Base-by-base conservation (phyloP, 495 filamentous ascomycete genomes). In the Xylaria grammica region DNA sequence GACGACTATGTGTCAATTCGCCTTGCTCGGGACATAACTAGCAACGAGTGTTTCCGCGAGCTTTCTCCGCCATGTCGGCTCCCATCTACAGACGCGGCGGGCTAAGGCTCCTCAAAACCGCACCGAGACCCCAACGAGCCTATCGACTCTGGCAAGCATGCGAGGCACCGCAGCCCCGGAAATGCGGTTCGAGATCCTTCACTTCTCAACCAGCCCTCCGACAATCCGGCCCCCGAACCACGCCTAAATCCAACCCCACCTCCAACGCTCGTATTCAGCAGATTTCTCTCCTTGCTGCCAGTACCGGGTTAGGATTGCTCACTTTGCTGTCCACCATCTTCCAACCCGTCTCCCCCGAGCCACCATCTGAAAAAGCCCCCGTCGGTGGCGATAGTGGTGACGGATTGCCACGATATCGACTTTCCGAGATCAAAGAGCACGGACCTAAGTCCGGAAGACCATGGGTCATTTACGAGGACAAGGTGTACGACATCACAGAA, bases 401-500 rank as follows among this genome's bases (percentile, higher is more conserved):
- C 49, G 72, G 74, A 11, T 67, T 81, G 17, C 80, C 79, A 0
- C 76, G 75, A 7, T 83, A 78, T 70, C 77, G 79, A 4, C 75
- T 87, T 30, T 59, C 73, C 54, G 81, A 85, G 38, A 66, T 88
- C 24, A 68, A 72, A 20, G 65, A 81, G 26, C 85, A 87, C 66
- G 80, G 77, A 13, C 69, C 73, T 0, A 74, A 75, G 20, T 83
- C 85, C 0, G 58, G 75, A 1, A 55, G 72, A 4, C 80, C 80
- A 17, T 87, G 85, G 85, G 80, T 87, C 0, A 80, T 74, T 32
- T 78, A 75, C 34, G 81, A 75, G 15, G 78, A 80, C 67, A 80
- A 81, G 36, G 84, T 88, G 8, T 88, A 86, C 75, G 78, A 87
- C 63, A 87, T 88, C 49, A 87, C 85, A 10, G 79, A 84, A 29